These are phyloP conservation scores for Mycena crocata DNA, from an alignment of 768 basidiomycete species.

Conservation along the genomic window DNA sequence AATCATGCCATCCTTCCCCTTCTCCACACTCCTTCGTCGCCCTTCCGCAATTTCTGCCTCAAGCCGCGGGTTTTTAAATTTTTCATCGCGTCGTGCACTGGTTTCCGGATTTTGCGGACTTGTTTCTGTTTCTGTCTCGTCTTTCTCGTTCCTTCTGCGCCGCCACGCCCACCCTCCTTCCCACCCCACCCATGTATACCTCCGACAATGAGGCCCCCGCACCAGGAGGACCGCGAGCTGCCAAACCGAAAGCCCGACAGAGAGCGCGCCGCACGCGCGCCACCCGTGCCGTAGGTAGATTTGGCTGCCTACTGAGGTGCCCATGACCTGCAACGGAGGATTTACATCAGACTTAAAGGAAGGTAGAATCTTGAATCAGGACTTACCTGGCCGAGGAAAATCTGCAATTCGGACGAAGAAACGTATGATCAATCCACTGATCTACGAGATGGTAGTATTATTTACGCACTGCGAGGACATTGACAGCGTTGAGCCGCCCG, in stretches of 20 bases:
- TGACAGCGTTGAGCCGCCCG: conserved; percentile 81
- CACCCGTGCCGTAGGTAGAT: conserved; percentile 80
- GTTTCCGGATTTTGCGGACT: too few relatives aligned
- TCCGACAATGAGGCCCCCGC: conserved; percentile 74
- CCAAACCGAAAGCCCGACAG: conserved; percentile 67
- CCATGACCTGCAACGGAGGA: conserved; percentile 38
- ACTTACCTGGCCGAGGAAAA: conserved; percentile 83
- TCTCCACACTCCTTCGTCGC: too few relatives aligned
- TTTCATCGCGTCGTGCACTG: too few relatives aligned
- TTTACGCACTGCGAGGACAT: conserved; percentile 73
- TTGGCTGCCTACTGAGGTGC: conserved; percentile 77
- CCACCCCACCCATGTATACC: conserved; percentile 74
- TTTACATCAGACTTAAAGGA: background rate
- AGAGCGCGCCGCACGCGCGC: conserved; percentile 71
- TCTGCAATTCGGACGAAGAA: conserved; percentile 39
- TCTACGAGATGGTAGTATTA: too few relatives aligned
- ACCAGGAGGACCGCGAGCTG: conserved; percentile 67
- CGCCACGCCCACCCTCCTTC: conserved; percentile 59
- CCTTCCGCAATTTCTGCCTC: too few relatives aligned
- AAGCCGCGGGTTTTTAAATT: too few relatives aligned
- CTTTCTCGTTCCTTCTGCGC: background rate
- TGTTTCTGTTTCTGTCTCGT: too few relatives aligned
- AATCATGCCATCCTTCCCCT: too few relatives aligned
- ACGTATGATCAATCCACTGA: background rate
- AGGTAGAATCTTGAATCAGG: background rate